Conservation (phyloP, 108 stramenopile genomes). For the Conticribra weissflogii region DNA sequence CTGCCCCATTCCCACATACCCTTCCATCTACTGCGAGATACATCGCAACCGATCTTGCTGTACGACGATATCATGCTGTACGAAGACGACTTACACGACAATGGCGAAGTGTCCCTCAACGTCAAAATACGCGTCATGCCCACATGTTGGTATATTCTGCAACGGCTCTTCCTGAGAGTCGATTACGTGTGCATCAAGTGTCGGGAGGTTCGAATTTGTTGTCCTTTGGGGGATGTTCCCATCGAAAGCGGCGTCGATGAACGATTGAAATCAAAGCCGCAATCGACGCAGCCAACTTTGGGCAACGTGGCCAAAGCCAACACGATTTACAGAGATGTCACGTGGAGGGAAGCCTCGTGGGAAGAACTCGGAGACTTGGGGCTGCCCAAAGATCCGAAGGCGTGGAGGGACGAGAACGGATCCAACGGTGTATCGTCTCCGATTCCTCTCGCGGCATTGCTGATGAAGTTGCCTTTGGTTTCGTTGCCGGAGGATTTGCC, state of each 20-base stretch:
- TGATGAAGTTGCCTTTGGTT: slow-evolving; percentile 47
- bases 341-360: slow-evolving; percentile 79
- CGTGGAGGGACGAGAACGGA: slow-evolving; percentile 52
- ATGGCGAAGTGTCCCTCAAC: slow-evolving; percentile 66
- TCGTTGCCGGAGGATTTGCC: slow-evolving; percentile 51
- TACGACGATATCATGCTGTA: slow-evolving; percentile 72
- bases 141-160: slow-evolving; percentile 60
- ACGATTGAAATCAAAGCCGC: no score
- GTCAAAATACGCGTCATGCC: slow-evolving; percentile 84
- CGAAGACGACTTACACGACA: slow-evolving; percentile 87
- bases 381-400: slow-evolving; percentile 56
- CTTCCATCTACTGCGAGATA: slow-evolving; percentile 61
- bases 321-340: slow-evolving; percentile 67
- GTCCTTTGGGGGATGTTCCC: slow-evolving; percentile 14
- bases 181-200: slow-evolving; percentile 68
- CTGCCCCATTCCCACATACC: slow-evolving; percentile 56
- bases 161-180: slow-evolving; percentile 62
- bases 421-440: not conserved
- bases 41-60: slow-evolving; percentile 65
- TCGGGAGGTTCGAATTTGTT: slow-evolving; percentile 68
- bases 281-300: no score
- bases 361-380: slow-evolving; percentile 45
- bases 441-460: slow-evolving; percentile 24
- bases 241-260: not conserved
- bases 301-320: slow-evolving; percentile 15